Evolutionary conservation across 768 basidiomycete genomes (phyloP), one percentile per base, ranked within the genome.

Genomic region (Mycena kentingensis): DNA sequence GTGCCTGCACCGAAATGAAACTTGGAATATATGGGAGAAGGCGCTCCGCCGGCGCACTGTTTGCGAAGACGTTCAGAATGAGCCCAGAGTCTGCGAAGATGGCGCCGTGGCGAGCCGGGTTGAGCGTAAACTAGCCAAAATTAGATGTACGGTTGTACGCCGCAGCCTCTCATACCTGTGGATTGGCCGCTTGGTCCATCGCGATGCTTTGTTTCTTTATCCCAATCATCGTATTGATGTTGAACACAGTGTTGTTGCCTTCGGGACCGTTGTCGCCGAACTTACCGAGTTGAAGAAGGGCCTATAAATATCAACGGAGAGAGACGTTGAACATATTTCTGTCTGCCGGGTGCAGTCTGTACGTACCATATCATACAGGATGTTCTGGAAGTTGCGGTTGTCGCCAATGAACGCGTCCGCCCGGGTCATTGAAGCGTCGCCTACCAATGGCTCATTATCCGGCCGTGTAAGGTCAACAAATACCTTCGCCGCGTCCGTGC

Each of bases 341-440:
- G n/a, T n/a, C n/a, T n/a, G 13, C 16, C 11, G 18, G 18, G 38
- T 15, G 32, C n/a, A 21, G 39, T 26, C 8, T 5, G 28, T 22
- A 32, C 31, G 16, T 42, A 47, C 53, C 21, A 51, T 25, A 45
- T 55, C 58, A 28, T 55, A 59, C 12, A 59, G n/a, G 26, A 55
- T 48, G 22, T 55, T 41, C 49, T 59, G 58, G n/a, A 59, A 59
- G 43, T 59, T 24, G 3, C 58, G 49, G 24, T 59, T 59, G 13
- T 59, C 58, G 21, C 58, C 58, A 26, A 59, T 59, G 22, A 59
- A 55, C 28, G 53, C 49, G 54, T 59, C 58, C 22, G 49, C 49
- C 12, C 58, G n/a, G n/a, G n/a, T n/a, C n/a, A n/a, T n/a, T n/a
- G n/a, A n/a, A n/a, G n/a, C n/a, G n/a, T n/a, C n/a, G 44, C 2